Base-by-base conservation (phyloP, 2,329 filamentous ascomycete genomes). In the Biscogniauxia marginata region DNA sequence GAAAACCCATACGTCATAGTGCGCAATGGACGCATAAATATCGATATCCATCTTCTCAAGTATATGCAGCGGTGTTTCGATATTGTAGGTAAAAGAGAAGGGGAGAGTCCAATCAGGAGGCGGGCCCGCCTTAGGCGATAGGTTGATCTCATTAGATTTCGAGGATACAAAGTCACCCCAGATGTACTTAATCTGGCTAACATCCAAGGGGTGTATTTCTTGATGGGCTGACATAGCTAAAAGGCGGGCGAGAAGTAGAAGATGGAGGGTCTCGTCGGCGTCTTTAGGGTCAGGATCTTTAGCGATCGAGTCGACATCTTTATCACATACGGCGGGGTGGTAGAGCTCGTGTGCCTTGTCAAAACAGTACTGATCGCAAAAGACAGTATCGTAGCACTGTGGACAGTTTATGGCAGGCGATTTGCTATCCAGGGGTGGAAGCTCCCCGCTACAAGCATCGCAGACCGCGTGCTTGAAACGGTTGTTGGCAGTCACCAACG, bases 401-500 rank as follows among this genome's bases (percentile, higher is more conserved):
- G 79, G 75, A 61, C 86, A 89, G 61, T 73, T 79, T 39, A 86
- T 77, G 16, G 78, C 81, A 53, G 68, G 73, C 50, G 67, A 76
- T 7, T 81, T 72, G 50, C 72, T 71, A 23, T 75, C 76, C 22
- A 90, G 75, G 0, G 81, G 79, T 0, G 89, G 90, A 5, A 96
- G 80, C 21, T 85, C 84, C 7, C 83, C 80, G 65, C 91, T 91
- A 72, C 93, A 98, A 13, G 92, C 92, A 72, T 98, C 93, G 73
- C 93, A 98, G 24, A 93, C 82, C 4, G 89, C 81, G 60, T 96
- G 92, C 69, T 96, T 91, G 11, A 95, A 82, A 24, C 91, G 86
- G 70, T 95, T 95, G 65, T 93, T 95, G 47, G 91, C 93, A 1
- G 93, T 96, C 44, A 99, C 77, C 7, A 96, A 82, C 7, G 92